These are phyloP conservation scores for Telopea speciosissima DNA, from an alignment of 177 flowering plant species.

Conservation along the genomic window DNA sequence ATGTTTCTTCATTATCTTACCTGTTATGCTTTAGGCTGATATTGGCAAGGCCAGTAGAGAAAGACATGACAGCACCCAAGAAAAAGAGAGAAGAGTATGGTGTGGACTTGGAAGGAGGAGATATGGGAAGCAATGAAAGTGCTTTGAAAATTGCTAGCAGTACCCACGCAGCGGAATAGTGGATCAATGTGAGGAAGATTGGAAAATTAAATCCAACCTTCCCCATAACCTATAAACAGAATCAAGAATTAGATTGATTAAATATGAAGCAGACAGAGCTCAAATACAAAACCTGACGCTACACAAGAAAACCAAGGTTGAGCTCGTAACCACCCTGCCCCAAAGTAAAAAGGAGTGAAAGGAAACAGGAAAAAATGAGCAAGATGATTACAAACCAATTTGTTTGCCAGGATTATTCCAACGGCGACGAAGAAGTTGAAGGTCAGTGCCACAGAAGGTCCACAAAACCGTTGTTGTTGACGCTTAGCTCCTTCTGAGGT, in stretches of 20 bases:
- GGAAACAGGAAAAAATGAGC: not conserved
- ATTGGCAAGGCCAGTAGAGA: conserved; percentile 83
- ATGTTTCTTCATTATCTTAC: conserved; percentile 16
- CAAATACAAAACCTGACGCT: not conserved
- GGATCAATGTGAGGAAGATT: conserved; percentile 73
- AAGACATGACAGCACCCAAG: conserved; percentile 72
- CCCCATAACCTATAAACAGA: conserved; percentile 60
- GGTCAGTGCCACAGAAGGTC: conserved; percentile 63
- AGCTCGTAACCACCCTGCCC: no score
- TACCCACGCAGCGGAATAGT: conserved; percentile 58
- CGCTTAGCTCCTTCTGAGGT: conserved; percentile 88
- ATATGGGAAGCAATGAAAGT: conserved; percentile 56
- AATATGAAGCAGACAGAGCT: not conserved
- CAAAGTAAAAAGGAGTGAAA: no score
- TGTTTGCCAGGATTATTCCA: conserved; percentile 70
- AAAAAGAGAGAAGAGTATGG: conserved; percentile 69
- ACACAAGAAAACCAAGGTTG: not conserved
- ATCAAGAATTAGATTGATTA: not conserved
- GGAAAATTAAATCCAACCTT: conserved; percentile 82
- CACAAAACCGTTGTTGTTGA: conserved; percentile 68
- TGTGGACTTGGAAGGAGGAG: conserved; percentile 73
- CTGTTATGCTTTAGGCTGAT: conserved; percentile 74
- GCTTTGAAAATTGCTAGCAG: conserved; percentile 64
- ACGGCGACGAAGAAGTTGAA: conserved; percentile 78
- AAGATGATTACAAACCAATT: conserved; percentile 40